These are phyloP conservation scores for Magnaporthiopsis incrustans DNA, from an alignment of 2,329 filamentous ascomycete species.

Conservation along the genomic window DNA sequence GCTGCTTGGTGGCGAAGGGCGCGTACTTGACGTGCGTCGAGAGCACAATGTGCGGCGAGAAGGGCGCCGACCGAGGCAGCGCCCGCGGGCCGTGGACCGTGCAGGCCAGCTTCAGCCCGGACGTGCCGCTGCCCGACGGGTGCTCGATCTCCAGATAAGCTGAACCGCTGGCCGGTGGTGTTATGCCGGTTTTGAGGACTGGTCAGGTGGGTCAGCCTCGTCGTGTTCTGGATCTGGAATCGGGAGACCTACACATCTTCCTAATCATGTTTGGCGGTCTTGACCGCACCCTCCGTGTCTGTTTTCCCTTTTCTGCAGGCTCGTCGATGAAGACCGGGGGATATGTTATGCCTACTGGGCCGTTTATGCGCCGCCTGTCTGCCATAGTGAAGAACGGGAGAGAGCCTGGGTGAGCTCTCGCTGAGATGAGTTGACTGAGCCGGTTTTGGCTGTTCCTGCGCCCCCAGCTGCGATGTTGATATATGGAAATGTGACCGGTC, in stretches of 20 bases:
- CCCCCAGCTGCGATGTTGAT: too few species aligned
- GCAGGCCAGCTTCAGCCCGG: conserved; percentile 80
- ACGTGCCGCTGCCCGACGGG: conserved; percentile 28
- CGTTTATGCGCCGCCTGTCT: conserved; percentile 86
- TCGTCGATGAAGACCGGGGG: conserved; percentile 53
- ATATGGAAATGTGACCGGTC: too few species aligned
- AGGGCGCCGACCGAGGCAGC: conserved; percentile 80
- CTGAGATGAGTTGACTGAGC: neutral
- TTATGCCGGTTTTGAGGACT: conserved; percentile 88
- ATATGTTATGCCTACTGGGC: conserved; percentile 67
- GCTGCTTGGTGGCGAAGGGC: conserved; percentile 77
- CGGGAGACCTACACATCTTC: conserved; percentile 79
- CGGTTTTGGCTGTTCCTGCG: neutral
- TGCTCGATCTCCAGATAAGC: conserved; percentile 69
- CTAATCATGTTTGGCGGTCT: conserved; percentile 64
- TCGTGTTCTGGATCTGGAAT: too few species aligned
- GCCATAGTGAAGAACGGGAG: conserved; percentile 46
- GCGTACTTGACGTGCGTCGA: conserved; percentile 95
- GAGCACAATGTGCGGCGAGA: conserved; percentile 85
- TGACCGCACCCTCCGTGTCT: conserved; percentile 36
- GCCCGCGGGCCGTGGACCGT: conserved; percentile 90
- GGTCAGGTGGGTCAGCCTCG: conserved; percentile 8
- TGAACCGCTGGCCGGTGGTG: conserved; percentile 87
- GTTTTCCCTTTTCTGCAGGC: conserved; percentile 35
- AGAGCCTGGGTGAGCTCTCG: too few species aligned